A percentile compares a stretch with the other conserved stretches of the same genome.
Evolutionary conservation across 139 green algal species (phyloP).

Genomic region (Micractinium sp.): DNA sequence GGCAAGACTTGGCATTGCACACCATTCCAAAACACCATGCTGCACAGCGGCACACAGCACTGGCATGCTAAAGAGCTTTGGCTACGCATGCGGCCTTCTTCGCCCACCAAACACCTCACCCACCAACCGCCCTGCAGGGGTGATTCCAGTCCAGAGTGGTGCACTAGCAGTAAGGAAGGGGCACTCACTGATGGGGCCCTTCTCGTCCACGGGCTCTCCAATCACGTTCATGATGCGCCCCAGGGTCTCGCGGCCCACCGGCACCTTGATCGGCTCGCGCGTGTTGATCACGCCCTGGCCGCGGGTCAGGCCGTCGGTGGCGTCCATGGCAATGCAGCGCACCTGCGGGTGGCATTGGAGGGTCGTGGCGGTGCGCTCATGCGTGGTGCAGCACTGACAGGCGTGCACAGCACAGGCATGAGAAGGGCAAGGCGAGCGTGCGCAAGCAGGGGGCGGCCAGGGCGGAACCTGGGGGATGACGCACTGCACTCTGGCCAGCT

Average conservation of each 20-base stretch:
- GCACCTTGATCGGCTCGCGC: slow-evolving; percentile 95
- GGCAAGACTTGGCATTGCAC: background rate
- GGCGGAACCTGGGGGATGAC: too few relatives aligned
- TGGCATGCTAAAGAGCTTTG: too few relatives aligned
- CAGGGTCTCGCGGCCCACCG: slow-evolving; percentile 95
- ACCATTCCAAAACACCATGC: background rate
- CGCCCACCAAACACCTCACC: too few relatives aligned
- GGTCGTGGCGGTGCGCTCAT: too few relatives aligned
- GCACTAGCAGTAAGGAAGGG: too few relatives aligned
- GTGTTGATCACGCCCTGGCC: slow-evolving; percentile 95
- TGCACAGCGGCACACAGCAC: background rate
- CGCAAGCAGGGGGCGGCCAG: background rate
- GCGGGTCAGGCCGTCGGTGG: slow-evolving; percentile 94
- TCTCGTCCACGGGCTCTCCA: slow-evolving; percentile 98
- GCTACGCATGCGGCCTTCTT: too few relatives aligned
- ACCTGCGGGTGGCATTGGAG: background rate
- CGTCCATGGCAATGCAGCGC: slow-evolving; percentile 98
- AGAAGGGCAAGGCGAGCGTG: background rate
- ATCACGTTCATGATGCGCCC: slow-evolving; percentile 99
- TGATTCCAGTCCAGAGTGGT: too few relatives aligned
- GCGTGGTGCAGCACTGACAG: background rate
- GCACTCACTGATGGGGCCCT: slow-evolving; percentile 89
- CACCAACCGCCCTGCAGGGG: too few relatives aligned
- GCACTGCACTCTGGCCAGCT: background rate
- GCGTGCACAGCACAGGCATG: background rate